Conservation (phyloP, 2,329 filamentous ascomycete genomes). For the Penicillium palitans region DNA sequence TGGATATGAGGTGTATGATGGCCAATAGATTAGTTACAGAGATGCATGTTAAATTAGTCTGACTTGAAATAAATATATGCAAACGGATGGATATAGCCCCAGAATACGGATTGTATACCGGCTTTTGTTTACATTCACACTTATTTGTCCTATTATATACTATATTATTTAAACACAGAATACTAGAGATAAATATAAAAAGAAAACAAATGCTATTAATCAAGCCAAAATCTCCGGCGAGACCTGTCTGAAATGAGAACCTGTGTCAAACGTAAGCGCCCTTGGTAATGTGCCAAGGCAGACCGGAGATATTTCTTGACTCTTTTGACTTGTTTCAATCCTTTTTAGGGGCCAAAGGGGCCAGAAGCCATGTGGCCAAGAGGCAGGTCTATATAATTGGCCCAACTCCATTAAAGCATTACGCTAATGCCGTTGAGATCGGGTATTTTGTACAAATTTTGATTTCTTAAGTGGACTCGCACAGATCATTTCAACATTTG, state of each 20-base stretch:
- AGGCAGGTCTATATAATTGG: background rate
- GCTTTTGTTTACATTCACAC: background rate
- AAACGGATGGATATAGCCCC: background rate
- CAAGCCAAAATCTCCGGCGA: background rate
- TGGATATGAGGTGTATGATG: constrained; percentile 3
- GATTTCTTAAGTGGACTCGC: background rate
- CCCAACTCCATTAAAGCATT: background rate
- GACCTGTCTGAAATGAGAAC: background rate
- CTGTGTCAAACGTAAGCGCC: background rate
- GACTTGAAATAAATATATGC: background rate
- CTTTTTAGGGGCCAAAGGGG: background rate
- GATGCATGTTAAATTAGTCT: background rate
- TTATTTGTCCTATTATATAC: no score
- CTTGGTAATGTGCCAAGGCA: background rate
- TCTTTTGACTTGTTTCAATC: background rate
- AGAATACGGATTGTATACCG: background rate
- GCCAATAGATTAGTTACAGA: background rate
- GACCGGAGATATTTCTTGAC: background rate
- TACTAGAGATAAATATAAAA: background rate
- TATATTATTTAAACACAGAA: background rate
- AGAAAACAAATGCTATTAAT: no score
- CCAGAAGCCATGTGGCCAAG: background rate
- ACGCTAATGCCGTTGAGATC: constrained; percentile 1
- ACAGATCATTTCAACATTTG: background rate
- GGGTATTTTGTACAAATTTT: constrained; percentile 3